Conservation (phyloP, 768 basidiomycete genomes). For the Jaapia argillacea region DNA sequence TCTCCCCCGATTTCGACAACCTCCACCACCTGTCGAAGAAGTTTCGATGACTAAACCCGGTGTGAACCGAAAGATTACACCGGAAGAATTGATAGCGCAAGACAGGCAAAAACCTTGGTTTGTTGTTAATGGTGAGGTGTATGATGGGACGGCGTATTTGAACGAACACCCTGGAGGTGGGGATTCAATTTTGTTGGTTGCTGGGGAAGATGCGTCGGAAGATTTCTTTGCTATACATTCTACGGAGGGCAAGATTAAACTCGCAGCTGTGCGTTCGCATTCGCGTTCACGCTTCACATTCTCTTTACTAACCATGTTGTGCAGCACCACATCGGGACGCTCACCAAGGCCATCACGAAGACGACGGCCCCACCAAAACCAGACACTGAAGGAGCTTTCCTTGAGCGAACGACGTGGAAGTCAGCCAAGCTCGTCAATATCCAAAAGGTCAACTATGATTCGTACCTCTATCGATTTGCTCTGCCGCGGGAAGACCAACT, state of each 20-base stretch:
- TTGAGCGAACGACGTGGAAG: slow-evolving; percentile 40
- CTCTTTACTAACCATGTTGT: slow-evolving; percentile 5
- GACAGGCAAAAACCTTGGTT: slow-evolving; percentile 34
- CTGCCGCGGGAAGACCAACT: slow-evolving; percentile 28
- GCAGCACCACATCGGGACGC: slow-evolving; percentile 40
- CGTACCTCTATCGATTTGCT: slow-evolving; percentile 39
- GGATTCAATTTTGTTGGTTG: slow-evolving; percentile 42
- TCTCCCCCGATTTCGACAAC: background rate
- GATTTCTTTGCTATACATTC: slow-evolving; percentile 59
- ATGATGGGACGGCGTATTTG: slow-evolving; percentile 40
- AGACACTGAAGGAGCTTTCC: slow-evolving; percentile 22
- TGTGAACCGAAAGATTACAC: slow-evolving; percentile 32
- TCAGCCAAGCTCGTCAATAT: slow-evolving; percentile 26
- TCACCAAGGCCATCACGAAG: slow-evolving; percentile 11
- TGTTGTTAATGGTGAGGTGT: slow-evolving; percentile 41
- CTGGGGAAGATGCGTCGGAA: slow-evolving; percentile 51
- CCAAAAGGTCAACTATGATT: slow-evolving; percentile 34
- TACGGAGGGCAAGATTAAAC: slow-evolving; percentile 33
- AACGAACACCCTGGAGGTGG: slow-evolving; percentile 50
- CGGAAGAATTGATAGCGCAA: slow-evolving; percentile 31
- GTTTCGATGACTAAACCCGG: slow-evolving; percentile 35
- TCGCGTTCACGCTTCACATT: no score
- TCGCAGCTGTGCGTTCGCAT: slow-evolving; percentile 27
- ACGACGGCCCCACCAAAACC: background rate
- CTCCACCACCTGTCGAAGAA: background rate